These are phyloP conservation scores for Gossypium turneri DNA, from an alignment of 345 rosid genomes.

Conservation along the genomic window DNA sequence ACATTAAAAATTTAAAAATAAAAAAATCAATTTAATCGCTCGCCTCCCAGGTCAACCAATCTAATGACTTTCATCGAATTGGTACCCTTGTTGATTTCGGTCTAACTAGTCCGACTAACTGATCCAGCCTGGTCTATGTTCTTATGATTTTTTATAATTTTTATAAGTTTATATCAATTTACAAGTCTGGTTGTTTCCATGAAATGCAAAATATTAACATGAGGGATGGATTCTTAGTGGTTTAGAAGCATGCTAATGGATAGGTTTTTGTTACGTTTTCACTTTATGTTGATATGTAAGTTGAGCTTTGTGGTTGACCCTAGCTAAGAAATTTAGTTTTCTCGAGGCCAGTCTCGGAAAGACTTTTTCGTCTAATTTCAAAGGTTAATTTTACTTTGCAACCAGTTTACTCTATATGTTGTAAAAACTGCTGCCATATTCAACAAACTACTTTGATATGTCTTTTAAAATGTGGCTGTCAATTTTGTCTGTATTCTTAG, in stretches of 20 bases:
- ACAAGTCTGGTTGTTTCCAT: no score
- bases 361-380: not conserved
- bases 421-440: slow-evolving; percentile 21
- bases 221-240: not conserved
- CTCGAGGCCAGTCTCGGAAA: not conserved
- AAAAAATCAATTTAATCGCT: no score
- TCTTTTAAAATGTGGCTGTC: no score
- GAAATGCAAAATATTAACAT: not conserved
- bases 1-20: no score
- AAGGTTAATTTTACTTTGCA: not conserved
- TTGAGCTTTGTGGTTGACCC: not conserved
- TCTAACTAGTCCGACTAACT: no score
- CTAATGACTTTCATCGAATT: no score
- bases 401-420: slow-evolving; percentile 8
- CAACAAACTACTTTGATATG: slow-evolving; percentile 30
- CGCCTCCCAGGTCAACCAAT: no score
- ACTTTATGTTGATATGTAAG: not conserved
- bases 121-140: no score
- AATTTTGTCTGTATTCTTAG: no score
- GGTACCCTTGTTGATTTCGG: no score
- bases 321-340: not conserved
- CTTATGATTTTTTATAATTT: no score
- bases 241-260: not conserved
- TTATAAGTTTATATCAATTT: no score
- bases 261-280: not conserved